Percentiles rank a stretch among this genome's conserved stretches.
These are phyloP conservation scores for Oryza punctata DNA, from an alignment of 176 grass and related monocot species.

Conservation along the genomic window DNA sequence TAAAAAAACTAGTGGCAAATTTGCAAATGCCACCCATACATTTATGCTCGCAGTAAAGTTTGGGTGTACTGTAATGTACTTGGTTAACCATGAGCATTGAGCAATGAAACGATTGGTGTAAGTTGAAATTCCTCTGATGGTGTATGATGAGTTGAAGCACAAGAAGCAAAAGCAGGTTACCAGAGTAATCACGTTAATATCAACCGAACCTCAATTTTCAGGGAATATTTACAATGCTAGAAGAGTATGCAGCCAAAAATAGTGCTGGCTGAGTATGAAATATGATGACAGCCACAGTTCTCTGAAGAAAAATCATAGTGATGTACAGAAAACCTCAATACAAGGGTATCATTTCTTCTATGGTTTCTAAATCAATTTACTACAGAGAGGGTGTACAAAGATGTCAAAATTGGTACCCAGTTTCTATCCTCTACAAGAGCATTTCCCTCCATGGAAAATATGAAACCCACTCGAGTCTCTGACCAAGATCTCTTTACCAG, in stretches of 20 bases:
- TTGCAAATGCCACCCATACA: too few species aligned
- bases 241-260: not conserved
- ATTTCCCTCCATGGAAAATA: constrained; percentile 55
- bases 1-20: too few species aligned
- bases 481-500: constrained; percentile 50
- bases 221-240: not conserved
- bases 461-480: constrained; percentile 70
- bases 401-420: constrained; percentile 37
- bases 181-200: not conserved
- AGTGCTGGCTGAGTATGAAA: not conserved
- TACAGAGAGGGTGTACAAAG: constrained; percentile 11
- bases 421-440: constrained; percentile 57
- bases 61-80: too few species aligned
- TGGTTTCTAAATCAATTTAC: constrained; percentile 33
- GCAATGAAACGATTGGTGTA: too few species aligned
- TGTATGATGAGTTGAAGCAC: too few species aligned
- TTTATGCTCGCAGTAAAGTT: too few species aligned
- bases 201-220: not conserved
- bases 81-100: too few species aligned
- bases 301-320: constrained; percentile 22
- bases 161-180: too few species aligned
- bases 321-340: constrained; percentile 35
- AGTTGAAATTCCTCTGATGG: too few species aligned
- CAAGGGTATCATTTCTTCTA: constrained; percentile 30
- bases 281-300: constrained; percentile 2